A percentile compares a stretch with the other conserved stretches of the same genome.
phyloP scores from a whole-genome alignment of 2,329 filamentous ascomycete species.

The Microdochium nivale region DNA sequence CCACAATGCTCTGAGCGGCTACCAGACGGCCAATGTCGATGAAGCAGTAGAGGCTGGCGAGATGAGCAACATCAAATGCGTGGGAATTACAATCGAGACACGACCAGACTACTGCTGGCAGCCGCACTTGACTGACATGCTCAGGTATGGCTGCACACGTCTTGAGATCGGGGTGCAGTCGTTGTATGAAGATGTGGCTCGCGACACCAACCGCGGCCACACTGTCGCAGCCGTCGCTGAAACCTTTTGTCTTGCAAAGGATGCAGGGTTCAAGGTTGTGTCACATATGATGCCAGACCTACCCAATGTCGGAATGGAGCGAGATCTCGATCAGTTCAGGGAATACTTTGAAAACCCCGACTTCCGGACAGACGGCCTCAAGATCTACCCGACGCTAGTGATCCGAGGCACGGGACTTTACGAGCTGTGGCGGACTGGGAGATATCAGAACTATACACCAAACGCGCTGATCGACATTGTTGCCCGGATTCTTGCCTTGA shows the following conservation, averaged over 20 bases:
- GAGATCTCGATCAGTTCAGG: slow-evolving; percentile 90
- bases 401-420: slow-evolving; percentile 95
- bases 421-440: slow-evolving; percentile 91
- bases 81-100: slow-evolving; percentile 97
- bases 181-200: slow-evolving; percentile 94
- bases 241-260: slow-evolving; percentile 94
- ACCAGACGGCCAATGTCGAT: slow-evolving; percentile 88
- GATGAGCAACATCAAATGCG: slow-evolving; percentile 96
- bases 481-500: slow-evolving; percentile 86
- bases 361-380: slow-evolving; percentile 92
- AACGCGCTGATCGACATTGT: slow-evolving; percentile 95
- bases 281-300: slow-evolving; percentile 99
- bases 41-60: slow-evolving; percentile 91
- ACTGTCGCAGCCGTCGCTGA: slow-evolving; percentile 93
- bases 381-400: slow-evolving; percentile 96
- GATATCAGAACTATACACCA: slow-evolving; percentile 98
- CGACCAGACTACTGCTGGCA: slow-evolving; percentile 94
- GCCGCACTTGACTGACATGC: slow-evolving; percentile 90
- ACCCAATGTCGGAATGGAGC: slow-evolving; percentile 96
- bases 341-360: slow-evolving; percentile 97
- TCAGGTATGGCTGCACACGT: slow-evolving; percentile 94
- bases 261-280: slow-evolving; percentile 97
- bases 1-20: slow-evolving; percentile 93
- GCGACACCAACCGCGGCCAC: slow-evolving; percentile 94
- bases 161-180: slow-evolving; percentile 94